Percentiles rank a stretch among this genome's conserved stretches.
Evolutionary conservation across 352 stramenopile genomes (phyloP).

Genomic region (Globisporangium barbulae): DNA sequence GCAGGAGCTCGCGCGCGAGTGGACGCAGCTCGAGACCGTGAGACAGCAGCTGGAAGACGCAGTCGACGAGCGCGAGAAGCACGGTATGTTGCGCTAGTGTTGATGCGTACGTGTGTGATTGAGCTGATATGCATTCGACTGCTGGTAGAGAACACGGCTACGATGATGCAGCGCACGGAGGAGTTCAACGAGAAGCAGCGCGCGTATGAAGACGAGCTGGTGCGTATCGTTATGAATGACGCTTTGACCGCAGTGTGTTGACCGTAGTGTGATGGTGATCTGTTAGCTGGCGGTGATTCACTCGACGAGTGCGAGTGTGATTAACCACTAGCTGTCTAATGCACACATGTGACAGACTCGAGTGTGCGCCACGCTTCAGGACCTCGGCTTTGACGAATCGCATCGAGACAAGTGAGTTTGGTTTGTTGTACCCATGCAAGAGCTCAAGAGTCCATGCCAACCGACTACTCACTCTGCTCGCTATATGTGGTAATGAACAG

Average conservation of each 20-base stretch:
- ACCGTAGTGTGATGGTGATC: not conserved
- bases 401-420: constrained; percentile 19
- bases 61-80: constrained; percentile 30
- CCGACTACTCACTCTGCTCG: too few species aligned
- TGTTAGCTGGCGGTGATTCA: not conserved
- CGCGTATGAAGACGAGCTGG: constrained; percentile 31
- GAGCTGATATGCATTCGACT: not conserved
- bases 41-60: constrained; percentile 28
- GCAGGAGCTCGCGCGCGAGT: constrained; percentile 27
- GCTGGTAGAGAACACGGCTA: constrained; percentile 37
- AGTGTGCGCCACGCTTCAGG: constrained; percentile 22
- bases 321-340: not conserved
- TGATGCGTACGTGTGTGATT: too few species aligned
- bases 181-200: constrained; percentile 32
- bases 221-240: constrained; percentile 7
- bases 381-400: constrained; percentile 20
- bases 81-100: constrained; percentile 18
- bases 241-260: not conserved
- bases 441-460: too few species aligned
- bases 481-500: constrained; percentile 8
- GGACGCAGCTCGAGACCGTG: constrained; percentile 25
- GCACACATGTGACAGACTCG: constrained; percentile 9
- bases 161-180: constrained; percentile 38
- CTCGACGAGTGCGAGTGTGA: not conserved
- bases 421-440: not conserved